phyloP scores from a whole-genome alignment of 164 flowering plant species.

The grape (Vitis vinifera) region ASM3070453v1 NC_081818.1:19307501-19308000 shows the following conservation, averaged over 20 bases:
- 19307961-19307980: too few relatives aligned
- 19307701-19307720: constrained; percentile 12
- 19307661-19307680: constrained; percentile 8
- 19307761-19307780: background rate
- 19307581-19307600: constrained; percentile 1
- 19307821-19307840: constrained; percentile 9
- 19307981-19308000: too few relatives aligned
- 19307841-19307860: constrained; percentile 7
- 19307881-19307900: background rate
- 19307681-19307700: constrained; percentile 11
- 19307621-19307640: background rate
- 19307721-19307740: constrained; percentile 17
- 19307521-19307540: constrained; percentile 10
- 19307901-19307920: too few relatives aligned
- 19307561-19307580: constrained; percentile 10
- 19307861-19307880: background rate
- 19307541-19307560: constrained; percentile 10
- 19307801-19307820: background rate
- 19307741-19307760: constrained; percentile 4
- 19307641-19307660: background rate
- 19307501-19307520: constrained; percentile 9
- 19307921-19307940: too few relatives aligned
- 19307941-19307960: too few relatives aligned
- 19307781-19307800: background rate
- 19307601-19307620: constrained; percentile 7